A percentile compares a stretch with the other conserved stretches of the same genome.
These are phyloP conservation scores for Dillenia turbinata DNA, from an alignment of 164 flowering plant genomes.

Conservation along the genomic window DNA sequence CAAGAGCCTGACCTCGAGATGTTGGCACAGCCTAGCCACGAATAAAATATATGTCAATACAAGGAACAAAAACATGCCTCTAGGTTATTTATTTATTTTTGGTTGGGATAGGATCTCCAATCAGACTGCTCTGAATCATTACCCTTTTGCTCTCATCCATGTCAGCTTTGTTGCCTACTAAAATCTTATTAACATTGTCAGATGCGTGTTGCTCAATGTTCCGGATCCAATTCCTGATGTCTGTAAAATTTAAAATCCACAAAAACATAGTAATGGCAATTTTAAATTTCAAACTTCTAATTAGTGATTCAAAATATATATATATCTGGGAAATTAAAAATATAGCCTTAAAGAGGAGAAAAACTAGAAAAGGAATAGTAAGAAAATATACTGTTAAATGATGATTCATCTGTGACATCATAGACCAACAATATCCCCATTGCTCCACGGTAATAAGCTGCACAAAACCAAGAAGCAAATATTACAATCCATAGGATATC, in stretches of 20 bases:
- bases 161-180: constrained; percentile 75
- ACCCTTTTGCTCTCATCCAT: constrained; percentile 79
- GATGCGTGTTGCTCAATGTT: constrained; percentile 74
- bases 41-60: too few relatives aligned
- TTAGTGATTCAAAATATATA: too few relatives aligned
- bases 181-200: constrained; percentile 62
- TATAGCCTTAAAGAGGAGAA: not conserved
- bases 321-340: too few relatives aligned
- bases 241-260: constrained; percentile 23
- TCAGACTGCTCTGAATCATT: constrained; percentile 11
- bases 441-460: constrained; percentile 60
- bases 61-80: too few relatives aligned
- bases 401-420: constrained; percentile 59
- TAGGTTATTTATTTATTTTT: too few relatives aligned
- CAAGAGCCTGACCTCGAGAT: constrained; percentile 49
- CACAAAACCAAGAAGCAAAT: constrained; percentile 2
- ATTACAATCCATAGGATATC: too few relatives aligned
- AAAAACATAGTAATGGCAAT: constrained; percentile 13
- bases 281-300: too few relatives aligned
- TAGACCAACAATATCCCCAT: constrained; percentile 61
- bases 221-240: constrained; percentile 71
- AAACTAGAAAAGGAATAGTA: not conserved
- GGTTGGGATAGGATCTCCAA: too few relatives aligned
- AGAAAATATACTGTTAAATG: constrained; percentile 40
- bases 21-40: constrained; percentile 43